phyloP scores from a whole-genome alignment of 371 early-diverging fungal species.

The Mucor circinelloides region DNA sequence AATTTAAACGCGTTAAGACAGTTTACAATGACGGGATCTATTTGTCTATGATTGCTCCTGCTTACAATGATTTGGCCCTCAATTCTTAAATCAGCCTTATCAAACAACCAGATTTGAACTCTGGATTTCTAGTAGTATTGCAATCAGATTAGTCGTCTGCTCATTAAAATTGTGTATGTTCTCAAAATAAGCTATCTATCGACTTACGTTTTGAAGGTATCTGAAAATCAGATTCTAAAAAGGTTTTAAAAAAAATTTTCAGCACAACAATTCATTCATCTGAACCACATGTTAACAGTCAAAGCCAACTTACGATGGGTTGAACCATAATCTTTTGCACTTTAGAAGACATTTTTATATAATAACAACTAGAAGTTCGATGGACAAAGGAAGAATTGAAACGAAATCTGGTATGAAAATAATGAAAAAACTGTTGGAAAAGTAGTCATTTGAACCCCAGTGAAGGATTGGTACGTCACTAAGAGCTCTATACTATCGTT shows the following conservation, averaged over 20 bases:
- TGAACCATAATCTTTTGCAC: conserved; percentile 96
- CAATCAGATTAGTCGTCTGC: background rate
- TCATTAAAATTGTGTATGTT: background rate
- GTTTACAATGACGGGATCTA: background rate
- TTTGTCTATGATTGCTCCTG: background rate
- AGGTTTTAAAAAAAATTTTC: background rate
- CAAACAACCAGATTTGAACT: conserved; percentile 94
- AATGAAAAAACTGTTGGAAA: background rate
- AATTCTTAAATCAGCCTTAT: conserved; percentile 83
- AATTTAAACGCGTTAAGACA: conserved; percentile 11
- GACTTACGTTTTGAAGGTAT: conserved; percentile 76
- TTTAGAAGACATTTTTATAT: conserved; percentile 71
- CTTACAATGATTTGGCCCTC: conserved; percentile 91
- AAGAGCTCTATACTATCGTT: too few species aligned
- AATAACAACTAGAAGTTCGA: background rate
- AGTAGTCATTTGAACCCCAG: conserved; percentile 2
- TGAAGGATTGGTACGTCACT: background rate
- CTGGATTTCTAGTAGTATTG: conserved; percentile 68
- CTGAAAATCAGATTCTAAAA: conserved; percentile 91
- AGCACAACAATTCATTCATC: background rate
- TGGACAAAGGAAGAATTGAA: background rate
- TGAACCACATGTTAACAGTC: background rate
- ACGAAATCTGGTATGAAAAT: background rate
- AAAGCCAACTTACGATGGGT: conserved; percentile 78
- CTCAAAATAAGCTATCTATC: background rate